A percentile compares a stretch with the other conserved stretches of the same genome.
phyloP scores from a whole-genome alignment of 1,284 basidiomycete genomes.

The Puccinia polysora region DNA sequence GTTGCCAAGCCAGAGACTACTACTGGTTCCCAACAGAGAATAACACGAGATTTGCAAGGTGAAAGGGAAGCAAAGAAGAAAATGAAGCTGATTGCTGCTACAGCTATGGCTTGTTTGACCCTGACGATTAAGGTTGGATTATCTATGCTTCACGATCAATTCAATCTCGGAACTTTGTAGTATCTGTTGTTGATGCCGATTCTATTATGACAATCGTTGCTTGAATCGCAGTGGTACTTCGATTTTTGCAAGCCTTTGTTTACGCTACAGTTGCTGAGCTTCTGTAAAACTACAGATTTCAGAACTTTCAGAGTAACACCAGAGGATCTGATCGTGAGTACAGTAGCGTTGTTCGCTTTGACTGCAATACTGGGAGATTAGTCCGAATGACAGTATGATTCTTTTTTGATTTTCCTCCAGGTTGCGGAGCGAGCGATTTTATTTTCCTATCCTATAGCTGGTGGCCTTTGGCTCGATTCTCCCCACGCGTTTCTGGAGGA shows the following conservation, averaged over 20 bases:
- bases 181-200: too few species aligned
- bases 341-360: neutral
- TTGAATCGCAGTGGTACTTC: slow-evolving; percentile 42
- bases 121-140: slow-evolving; percentile 25
- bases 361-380: too few species aligned
- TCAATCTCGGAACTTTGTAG: too few species aligned
- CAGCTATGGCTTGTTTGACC: slow-evolving; percentile 36
- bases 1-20: neutral
- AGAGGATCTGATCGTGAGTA: slow-evolving; percentile 33
- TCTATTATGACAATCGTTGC: too few species aligned
- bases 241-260: slow-evolving; percentile 43
- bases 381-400: too few species aligned
- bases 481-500: slow-evolving; percentile 38
- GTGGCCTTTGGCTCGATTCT: slow-evolving; percentile 36
- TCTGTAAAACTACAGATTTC: slow-evolving; percentile 30
- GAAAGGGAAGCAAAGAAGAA: slow-evolving; percentile 24
- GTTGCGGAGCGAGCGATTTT: slow-evolving; percentile 36
- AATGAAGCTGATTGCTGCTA: slow-evolving; percentile 38
- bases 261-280: slow-evolving; percentile 32
- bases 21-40: neutral
- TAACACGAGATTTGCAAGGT: neutral
- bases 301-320: slow-evolving; percentile 28
- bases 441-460: slow-evolving; percentile 38
- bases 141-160: neutral
- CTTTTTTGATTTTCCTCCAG: neutral